Conservation (phyloP, 345 rosid species). For the Pugionium dolabratum region DNA sequence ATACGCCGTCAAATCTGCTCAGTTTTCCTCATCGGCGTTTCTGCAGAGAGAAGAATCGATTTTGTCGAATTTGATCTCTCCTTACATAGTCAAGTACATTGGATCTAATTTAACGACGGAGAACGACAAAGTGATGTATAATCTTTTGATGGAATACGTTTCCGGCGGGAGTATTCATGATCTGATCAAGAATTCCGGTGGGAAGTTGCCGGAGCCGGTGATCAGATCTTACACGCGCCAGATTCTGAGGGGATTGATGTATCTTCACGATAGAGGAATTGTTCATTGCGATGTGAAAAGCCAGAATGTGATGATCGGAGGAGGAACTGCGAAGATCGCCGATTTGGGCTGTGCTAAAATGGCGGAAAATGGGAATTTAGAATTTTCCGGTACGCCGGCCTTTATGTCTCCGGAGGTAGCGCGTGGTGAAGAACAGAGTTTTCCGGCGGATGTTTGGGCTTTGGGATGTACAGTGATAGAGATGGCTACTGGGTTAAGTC, state of each 20-base stretch:
- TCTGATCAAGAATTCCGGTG: conserved; percentile 55
- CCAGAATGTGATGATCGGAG: conserved; percentile 65
- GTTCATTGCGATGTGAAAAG: conserved; percentile 86
- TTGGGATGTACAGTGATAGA: conserved; percentile 75
- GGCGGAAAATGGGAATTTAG: conserved; percentile 26
- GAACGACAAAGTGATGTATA: conserved; percentile 43
- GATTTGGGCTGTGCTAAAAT: conserved; percentile 83
- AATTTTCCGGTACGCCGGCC: conserved; percentile 81
- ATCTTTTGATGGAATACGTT: conserved; percentile 66
- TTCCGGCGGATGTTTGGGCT: conserved; percentile 87
- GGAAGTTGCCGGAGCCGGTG: conserved; percentile 53
- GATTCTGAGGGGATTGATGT: conserved; percentile 58
- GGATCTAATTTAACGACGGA: conserved; percentile 51
- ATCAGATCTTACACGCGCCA: conserved; percentile 48
- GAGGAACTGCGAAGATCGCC: conserved; percentile 54
- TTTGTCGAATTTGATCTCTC: conserved; percentile 60
- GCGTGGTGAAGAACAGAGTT: conserved; percentile 80
- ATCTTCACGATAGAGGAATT: conserved; percentile 60
- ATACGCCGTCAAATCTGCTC: conserved; percentile 70
- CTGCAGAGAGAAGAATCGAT: conserved; percentile 57
- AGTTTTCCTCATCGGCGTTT: conserved; percentile 50
- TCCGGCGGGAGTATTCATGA: conserved; percentile 72
- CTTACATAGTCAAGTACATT: conserved; percentile 62
- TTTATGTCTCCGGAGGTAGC: conserved; percentile 97
- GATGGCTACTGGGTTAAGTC: conserved; percentile 71